A percentile compares a stretch with the other conserved stretches of the same genome.
phyloP scores from a whole-genome alignment of 169 alveolate species.

The Cryptosporidium parvum region DNA sequence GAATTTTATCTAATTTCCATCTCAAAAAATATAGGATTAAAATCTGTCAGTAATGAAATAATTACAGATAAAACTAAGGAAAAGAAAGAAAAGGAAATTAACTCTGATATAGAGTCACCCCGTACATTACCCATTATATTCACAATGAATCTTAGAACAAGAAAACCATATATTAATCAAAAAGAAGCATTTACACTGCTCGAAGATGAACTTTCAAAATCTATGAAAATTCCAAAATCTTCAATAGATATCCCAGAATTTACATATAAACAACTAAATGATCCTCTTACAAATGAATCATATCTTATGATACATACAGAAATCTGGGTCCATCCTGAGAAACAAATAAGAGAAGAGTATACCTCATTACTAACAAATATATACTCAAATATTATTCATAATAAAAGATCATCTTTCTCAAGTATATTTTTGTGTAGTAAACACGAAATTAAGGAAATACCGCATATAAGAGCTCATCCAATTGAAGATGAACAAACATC shows the following conservation, averaged over 20 bases:
- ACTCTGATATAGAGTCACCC: neutral
- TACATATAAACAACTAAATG: constrained; percentile 56
- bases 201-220: constrained; percentile 53
- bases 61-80: neutral
- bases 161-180: constrained; percentile 32
- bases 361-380: constrained; percentile 21
- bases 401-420: constrained; percentile 47
- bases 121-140: constrained; percentile 39
- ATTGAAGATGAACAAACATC: neutral
- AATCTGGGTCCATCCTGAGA: constrained; percentile 60
- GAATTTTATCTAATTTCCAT: constrained; percentile 24
- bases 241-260: constrained; percentile 62
- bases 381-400: constrained; percentile 56
- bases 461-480: constrained; percentile 8
- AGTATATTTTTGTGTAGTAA: constrained; percentile 36
- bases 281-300: constrained; percentile 13
- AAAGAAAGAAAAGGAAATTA: neutral
- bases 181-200: constrained; percentile 47
- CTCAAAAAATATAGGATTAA: constrained; percentile 35
- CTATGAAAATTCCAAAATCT: constrained; percentile 27
- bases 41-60: constrained; percentile 44
- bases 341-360: constrained; percentile 42
- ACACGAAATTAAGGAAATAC: constrained; percentile 42
- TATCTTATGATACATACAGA: constrained; percentile 29
- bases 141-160: constrained; percentile 43